Base-by-base conservation (phyloP, 208 protist species). In the Wallacemonas sp. region DNA sequence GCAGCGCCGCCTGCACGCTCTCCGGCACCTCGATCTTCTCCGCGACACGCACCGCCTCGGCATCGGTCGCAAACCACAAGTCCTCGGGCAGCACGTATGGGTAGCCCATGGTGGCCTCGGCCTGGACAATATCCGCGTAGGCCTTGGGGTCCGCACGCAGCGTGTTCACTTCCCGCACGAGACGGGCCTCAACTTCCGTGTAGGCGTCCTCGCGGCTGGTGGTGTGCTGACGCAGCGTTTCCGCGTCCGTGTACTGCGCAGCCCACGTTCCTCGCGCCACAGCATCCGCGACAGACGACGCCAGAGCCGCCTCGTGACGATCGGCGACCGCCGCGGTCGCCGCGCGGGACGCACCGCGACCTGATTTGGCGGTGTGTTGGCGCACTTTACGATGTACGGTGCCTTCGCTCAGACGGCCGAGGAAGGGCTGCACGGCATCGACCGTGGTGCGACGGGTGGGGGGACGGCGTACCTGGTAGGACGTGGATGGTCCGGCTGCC, bases 121-220 rank as follows among this genome's bases (percentile, higher is more conserved):
- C 32, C 72, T 89, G 78, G 4, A 95, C 59, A 2, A 92, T 12
- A 11, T 52, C 63, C 22, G 90, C 76, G 68, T 92, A 95, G 2
- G 41, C 75, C 0, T 67, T 69, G n/a, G 90, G 90, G 26, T 86
- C 77, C 7, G 74, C 31, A 0, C 90, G 84, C 45, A 93, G 49
- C 23, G 63, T 63, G 65, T 95, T 95, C 33, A 95, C 66, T 74
- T 95, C 90, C 18, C 52, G 50, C 49, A 93, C 54, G 28, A 95
- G 65, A 3, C 57, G 62, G 39, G 72, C 67, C 71, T 95, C 90
- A 33, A 87, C 82, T 14, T 38, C 59, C 45, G 76, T 89, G 77
- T 85, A 87, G 25, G 72, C 74, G 48, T 93, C 90, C 22, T 44
- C 50, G 45, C 46, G 46, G 38, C 78, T 88, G 36, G 79, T 84